A percentile compares a stretch with the other conserved stretches of the same genome.
These are phyloP conservation scores for Agaricus sinodeliciosus DNA, from an alignment of 768 basidiomycete species.

Conservation along the genomic window DNA sequence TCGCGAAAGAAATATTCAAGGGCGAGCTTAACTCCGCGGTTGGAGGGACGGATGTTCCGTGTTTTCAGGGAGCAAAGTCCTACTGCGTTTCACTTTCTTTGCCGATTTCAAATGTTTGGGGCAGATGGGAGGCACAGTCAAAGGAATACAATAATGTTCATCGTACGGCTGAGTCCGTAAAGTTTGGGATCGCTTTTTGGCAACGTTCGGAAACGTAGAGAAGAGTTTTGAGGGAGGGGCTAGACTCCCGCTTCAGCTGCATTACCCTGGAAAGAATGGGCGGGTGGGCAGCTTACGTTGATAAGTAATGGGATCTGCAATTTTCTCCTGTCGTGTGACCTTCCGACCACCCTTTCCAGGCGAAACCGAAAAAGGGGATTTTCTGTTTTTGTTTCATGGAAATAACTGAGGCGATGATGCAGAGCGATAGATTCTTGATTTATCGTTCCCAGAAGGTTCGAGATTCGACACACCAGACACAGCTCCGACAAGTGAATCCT, in stretches of 20 bases:
- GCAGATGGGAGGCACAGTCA: constrained; percentile 26
- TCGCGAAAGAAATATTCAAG: too few species aligned
- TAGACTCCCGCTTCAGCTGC: neutral
- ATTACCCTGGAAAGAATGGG: neutral
- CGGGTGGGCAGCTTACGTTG: neutral
- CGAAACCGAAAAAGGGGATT: neutral
- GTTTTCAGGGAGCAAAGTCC: constrained; percentile 3
- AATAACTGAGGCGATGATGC: constrained; percentile 23
- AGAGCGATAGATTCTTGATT: constrained; percentile 18
- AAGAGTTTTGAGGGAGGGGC: constrained; percentile 12
- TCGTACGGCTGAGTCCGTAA: constrained; percentile 53
- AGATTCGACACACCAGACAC: constrained; percentile 20
- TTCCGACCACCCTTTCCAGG: neutral
- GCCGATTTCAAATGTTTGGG: neutral
- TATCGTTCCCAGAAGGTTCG: constrained; percentile 21
- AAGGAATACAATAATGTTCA: constrained; percentile 56
- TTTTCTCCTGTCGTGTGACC: neutral
- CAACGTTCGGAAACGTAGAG: constrained; percentile 13
- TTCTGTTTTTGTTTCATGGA: neutral
- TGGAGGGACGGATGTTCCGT: neutral
- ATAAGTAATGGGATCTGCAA: neutral
- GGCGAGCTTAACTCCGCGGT: neutral
- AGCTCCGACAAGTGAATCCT: constrained; percentile 11
- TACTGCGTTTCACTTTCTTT: constrained; percentile 1
- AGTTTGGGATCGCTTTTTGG: constrained; percentile 30